phyloP scores from a whole-genome alignment of 352 stramenopile genomes.

The Phytophthora sp. region DNA sequence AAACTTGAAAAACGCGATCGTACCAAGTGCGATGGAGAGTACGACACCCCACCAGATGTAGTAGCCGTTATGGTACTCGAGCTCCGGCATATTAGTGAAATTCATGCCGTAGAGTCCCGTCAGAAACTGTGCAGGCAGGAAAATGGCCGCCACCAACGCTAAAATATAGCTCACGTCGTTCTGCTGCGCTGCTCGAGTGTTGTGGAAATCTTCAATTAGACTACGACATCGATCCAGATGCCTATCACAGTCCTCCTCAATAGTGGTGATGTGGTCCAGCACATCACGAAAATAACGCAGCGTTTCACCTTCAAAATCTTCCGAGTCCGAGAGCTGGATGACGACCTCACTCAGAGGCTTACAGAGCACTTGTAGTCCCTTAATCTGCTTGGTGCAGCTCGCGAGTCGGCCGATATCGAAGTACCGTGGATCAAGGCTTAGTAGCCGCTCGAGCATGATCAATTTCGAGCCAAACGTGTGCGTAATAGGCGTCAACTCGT shows the following conservation, averaged over 20 bases:
- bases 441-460: constrained; percentile 68
- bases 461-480: constrained; percentile 76
- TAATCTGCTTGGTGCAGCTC: constrained; percentile 69
- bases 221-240: constrained; percentile 73
- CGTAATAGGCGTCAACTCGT: constrained; percentile 79
- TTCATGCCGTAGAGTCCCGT: constrained; percentile 91
- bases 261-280: constrained; percentile 80
- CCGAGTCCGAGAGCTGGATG: constrained; percentile 69
- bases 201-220: constrained; percentile 75
- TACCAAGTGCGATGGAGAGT: constrained; percentile 50
- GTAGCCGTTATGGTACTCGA: constrained; percentile 79
- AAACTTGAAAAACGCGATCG: constrained; percentile 65
- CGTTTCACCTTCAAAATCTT: constrained; percentile 74
- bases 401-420: constrained; percentile 67
- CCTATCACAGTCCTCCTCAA: constrained; percentile 82
- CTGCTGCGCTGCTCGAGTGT: constrained; percentile 63
- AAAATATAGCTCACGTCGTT: constrained; percentile 83
- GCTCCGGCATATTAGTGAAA: constrained; percentile 88
- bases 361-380: constrained; percentile 79
- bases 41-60: constrained; percentile 80
- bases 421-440: constrained; percentile 57
- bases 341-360: constrained; percentile 75
- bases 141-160: constrained; percentile 80
- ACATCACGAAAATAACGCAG: constrained; percentile 85
- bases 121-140: constrained; percentile 84